Percentiles rank a stretch among this genome's conserved stretches.
phyloP scores from a whole-genome alignment of 2,329 filamentous ascomycete species.

The Fusarium fujikuroi region DNA sequence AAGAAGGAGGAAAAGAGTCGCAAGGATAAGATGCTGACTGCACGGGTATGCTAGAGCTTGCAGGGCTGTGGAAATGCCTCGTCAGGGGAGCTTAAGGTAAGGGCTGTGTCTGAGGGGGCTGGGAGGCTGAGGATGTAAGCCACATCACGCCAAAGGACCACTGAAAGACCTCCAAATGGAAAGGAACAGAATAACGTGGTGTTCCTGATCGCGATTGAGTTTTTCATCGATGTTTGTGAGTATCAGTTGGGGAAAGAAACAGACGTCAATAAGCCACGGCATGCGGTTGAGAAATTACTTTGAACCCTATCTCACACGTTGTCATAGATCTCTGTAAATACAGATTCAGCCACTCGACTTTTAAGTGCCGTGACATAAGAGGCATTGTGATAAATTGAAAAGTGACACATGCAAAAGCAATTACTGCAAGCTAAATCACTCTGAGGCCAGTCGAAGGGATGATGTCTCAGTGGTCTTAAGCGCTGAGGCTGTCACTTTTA shows the following conservation, averaged over 20 bases:
- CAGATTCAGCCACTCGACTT: slow-evolving; percentile 1
- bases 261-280: not conserved
- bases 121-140: slow-evolving; percentile 13
- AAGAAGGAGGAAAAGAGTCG: not conserved
- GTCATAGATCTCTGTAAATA: slow-evolving; percentile 14
- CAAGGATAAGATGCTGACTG: not conserved
- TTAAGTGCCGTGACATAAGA: slow-evolving; percentile 19
- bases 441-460: not conserved
- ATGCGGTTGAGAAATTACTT: slow-evolving; percentile 28
- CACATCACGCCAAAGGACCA: slow-evolving; percentile 1
- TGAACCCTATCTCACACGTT: not conserved
- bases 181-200: not conserved
- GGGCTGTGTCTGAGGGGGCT: slow-evolving; percentile 20
- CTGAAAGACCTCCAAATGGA: not conserved
- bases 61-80: slow-evolving; percentile 16
- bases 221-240: not conserved
- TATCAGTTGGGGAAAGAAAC: slow-evolving; percentile 4
- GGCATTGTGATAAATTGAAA: not conserved
- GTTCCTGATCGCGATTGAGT: not conserved
- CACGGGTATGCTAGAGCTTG: slow-evolving; percentile 1
- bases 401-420: slow-evolving; percentile 8
- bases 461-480: slow-evolving; percentile 3
- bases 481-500: not conserved
- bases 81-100: not conserved
- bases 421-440: not conserved